Conservation (phyloP, 2,329 filamentous ascomycete genomes). For the Tolypocladium capitatum region DNA sequence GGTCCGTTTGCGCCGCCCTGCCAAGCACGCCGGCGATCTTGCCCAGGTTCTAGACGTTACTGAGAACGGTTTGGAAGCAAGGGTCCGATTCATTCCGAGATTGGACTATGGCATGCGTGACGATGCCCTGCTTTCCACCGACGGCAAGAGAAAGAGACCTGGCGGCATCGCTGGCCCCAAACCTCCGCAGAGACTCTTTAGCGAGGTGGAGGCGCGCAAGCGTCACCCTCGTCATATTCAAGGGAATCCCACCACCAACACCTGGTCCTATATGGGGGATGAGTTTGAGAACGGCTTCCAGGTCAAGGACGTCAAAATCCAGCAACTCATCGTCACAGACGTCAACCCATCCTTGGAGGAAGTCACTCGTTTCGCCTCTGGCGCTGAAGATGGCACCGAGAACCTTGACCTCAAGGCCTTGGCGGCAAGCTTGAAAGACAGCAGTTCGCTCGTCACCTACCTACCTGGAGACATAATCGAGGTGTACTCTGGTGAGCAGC, state of each 20-base stretch:
- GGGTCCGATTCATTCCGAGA: constrained; percentile 76
- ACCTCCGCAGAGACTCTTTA: constrained; percentile 84
- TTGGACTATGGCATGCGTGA: constrained; percentile 86
- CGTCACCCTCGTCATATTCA: constrained; percentile 53
- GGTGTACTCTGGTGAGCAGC: constrained; percentile 90
- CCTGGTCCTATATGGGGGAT: constrained; percentile 76
- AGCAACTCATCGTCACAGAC: constrained; percentile 70
- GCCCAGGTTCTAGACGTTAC: constrained; percentile 88
- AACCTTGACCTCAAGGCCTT: constrained; percentile 86
- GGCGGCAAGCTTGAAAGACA: constrained; percentile 78
- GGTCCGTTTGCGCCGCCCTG: constrained; percentile 70
- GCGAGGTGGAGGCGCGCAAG: constrained; percentile 83
- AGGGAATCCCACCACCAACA: constrained; percentile 63
- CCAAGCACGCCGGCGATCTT: constrained; percentile 77
- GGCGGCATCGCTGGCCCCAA: constrained; percentile 46
- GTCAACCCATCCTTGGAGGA: constrained; percentile 92
- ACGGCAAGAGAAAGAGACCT: constrained; percentile 70
- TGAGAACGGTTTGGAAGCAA: constrained; percentile 79
- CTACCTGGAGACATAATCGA: constrained; percentile 92
- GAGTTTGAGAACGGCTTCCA: constrained; percentile 88
- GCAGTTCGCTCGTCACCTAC: constrained; percentile 69
- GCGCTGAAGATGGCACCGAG: constrained; percentile 81
- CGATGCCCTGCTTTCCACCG: constrained; percentile 40
- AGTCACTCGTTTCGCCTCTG: constrained; percentile 84
- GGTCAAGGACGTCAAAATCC: constrained; percentile 86